phyloP scores from a whole-genome alignment of 441 rosid species.

The Aquilaria agallochum region DNA sequence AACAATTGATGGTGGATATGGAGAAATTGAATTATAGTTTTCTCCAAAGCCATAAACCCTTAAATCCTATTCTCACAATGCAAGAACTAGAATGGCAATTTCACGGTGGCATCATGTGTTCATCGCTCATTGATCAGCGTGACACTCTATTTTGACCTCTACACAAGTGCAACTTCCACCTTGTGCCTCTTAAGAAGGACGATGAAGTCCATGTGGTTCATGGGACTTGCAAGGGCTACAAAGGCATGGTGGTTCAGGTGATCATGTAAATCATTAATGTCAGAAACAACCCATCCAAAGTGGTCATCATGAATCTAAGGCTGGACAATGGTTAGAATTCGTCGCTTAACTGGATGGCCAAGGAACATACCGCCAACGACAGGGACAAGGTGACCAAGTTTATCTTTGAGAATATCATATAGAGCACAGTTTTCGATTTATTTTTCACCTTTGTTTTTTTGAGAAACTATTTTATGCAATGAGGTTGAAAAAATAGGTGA shows the following conservation, averaged over 20 bases:
- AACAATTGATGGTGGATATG: too few relatives aligned
- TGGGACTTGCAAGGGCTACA: slow-evolving; percentile 65
- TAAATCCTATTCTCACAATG: too few relatives aligned
- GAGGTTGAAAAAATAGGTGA: not conserved
- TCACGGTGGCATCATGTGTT: slow-evolving; percentile 56
- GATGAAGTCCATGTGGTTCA: slow-evolving; percentile 62
- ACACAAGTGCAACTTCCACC: slow-evolving; percentile 54
- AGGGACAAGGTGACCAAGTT: slow-evolving; percentile 73
- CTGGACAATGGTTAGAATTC: slow-evolving; percentile 64
- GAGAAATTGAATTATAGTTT: too few relatives aligned
- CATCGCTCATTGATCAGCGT: slow-evolving; percentile 61
- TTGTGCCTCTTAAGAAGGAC: slow-evolving; percentile 66
- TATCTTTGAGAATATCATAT: slow-evolving; percentile 56
- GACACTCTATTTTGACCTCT: slow-evolving; percentile 49
- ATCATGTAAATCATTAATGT: slow-evolving; percentile 66
- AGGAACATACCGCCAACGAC: slow-evolving; percentile 55
- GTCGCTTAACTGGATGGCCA: slow-evolving; percentile 57
- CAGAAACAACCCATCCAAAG: slow-evolving; percentile 58
- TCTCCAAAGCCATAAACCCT: too few relatives aligned
- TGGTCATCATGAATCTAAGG: slow-evolving; percentile 52
- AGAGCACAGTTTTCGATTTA: slow-evolving; percentile 24
- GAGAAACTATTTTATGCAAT: not conserved
- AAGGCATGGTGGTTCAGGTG: slow-evolving; percentile 71
- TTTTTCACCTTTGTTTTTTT: slow-evolving; percentile 17
- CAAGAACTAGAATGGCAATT: slow-evolving; percentile 52